These are phyloP conservation scores for Chlamydomonas sp. DNA, from an alignment of 139 green algal species.

Conservation along the genomic window DNA sequence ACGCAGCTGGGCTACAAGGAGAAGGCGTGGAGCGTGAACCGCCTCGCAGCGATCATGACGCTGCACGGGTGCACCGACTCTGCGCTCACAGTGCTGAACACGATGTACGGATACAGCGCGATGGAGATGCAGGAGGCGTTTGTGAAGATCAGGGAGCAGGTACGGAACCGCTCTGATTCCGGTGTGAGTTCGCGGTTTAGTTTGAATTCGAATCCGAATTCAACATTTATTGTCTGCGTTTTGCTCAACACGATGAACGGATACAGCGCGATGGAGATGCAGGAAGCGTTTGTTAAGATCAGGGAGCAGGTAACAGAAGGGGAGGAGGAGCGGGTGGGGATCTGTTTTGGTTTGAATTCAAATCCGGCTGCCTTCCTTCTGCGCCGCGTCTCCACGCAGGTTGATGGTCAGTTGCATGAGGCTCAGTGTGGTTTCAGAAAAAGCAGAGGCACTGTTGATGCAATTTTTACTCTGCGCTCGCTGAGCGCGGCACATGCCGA, in stretches of 20 bases:
- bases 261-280: conserved; percentile 94
- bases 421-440: too few species aligned
- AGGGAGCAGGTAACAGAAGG: conserved; percentile 83
- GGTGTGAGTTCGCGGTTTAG: not conserved
- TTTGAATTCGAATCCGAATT: too few species aligned
- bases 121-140: conserved; percentile 95
- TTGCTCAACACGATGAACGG: conserved; percentile 93
- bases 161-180: too few species aligned
- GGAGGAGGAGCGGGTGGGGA: too few species aligned
- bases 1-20: conserved; percentile 56
- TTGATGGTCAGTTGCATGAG: too few species aligned
- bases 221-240: too few species aligned
- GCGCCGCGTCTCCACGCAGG: too few species aligned
- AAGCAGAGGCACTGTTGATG: too few species aligned
- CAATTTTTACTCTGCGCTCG: too few species aligned
- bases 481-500: too few species aligned
- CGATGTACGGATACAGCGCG: conserved; percentile 88
- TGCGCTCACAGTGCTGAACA: conserved; percentile 71
- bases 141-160: conserved; percentile 93
- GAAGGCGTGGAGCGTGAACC: conserved; percentile 87
- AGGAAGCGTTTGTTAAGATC: conserved; percentile 91
- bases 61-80: conserved; percentile 43
- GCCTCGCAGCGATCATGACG: conserved; percentile 69
- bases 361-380: too few species aligned
- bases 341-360: too few species aligned